These are phyloP conservation scores for Spirogloea muscicola DNA, from an alignment of 139 green algal species.

Conservation along the genomic window DNA sequence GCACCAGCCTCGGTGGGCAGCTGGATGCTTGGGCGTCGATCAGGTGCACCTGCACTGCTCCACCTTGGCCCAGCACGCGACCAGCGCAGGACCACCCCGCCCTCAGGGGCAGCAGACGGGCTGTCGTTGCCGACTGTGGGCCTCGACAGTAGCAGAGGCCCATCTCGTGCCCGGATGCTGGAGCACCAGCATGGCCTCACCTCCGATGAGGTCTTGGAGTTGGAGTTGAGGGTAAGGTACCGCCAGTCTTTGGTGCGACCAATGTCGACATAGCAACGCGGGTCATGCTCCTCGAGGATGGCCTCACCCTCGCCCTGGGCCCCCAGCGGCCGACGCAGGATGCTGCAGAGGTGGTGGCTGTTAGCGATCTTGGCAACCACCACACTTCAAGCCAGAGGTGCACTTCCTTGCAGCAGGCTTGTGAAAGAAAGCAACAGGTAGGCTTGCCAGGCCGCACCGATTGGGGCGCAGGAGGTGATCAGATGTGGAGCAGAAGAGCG, in stretches of 20 bases:
- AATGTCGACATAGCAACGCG: slow-evolving; percentile 20
- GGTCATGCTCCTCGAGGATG: slow-evolving; percentile 11
- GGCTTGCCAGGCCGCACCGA: too few species aligned
- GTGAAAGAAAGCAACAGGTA: too few species aligned
- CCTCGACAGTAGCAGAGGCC: too few species aligned
- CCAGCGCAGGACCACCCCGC: too few species aligned
- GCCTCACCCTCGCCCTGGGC: slow-evolving; percentile 23
- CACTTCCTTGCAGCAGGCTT: too few species aligned
- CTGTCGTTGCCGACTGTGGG: too few species aligned
- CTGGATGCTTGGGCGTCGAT: not conserved
- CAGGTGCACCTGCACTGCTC: not conserved
- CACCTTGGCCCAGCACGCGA: too few species aligned
- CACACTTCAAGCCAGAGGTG: too few species aligned
- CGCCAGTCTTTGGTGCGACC: slow-evolving; percentile 39
- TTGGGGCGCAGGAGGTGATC: slow-evolving; percentile 19
- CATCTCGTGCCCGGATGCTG: not conserved
- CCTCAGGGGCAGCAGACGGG: too few species aligned
- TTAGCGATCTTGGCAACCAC: too few species aligned
- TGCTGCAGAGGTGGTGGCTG: too few species aligned
- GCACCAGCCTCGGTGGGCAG: not conserved
- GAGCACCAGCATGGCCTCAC: slow-evolving; percentile 1
- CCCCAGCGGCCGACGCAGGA: too few species aligned
- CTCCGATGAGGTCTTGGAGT: slow-evolving; percentile 38
- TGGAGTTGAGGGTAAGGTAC: slow-evolving; percentile 30
- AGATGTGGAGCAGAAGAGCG: slow-evolving; percentile 24